Evolutionary conservation across 306 rosid genomes (phyloP).

Genomic region (Sicyos edulis): DNA sequence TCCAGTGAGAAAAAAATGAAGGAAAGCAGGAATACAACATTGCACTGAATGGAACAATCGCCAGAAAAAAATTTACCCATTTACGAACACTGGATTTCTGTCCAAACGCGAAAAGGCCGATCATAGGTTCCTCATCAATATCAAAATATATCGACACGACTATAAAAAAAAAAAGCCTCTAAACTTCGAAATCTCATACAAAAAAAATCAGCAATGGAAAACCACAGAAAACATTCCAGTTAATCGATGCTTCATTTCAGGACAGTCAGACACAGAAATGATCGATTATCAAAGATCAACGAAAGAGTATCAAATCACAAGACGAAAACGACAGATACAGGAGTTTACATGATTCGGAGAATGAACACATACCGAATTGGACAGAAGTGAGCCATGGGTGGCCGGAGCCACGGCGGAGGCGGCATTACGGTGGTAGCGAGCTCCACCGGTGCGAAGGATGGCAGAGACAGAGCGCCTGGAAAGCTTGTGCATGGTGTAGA

Average conservation of each 20-base stretch:
- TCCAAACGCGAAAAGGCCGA: neutral
- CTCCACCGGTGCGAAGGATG: constrained; percentile 46
- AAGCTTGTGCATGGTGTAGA: constrained; percentile 55
- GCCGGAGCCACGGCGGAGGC: constrained; percentile 40
- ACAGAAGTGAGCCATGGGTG: constrained; percentile 29
- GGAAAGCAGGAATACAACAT: neutral
- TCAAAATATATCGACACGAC: neutral
- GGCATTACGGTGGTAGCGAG: constrained; percentile 28
- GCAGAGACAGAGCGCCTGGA: constrained; percentile 58
- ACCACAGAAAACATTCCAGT: neutral
- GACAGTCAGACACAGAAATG: neutral
- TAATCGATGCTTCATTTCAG: neutral
- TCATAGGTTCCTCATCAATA: neutral
- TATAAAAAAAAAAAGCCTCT: neutral
- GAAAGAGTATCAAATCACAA: neutral
- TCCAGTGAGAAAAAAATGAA: no score
- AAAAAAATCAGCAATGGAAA: neutral
- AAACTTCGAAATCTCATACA: no score
- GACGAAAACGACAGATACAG: constrained; percentile 23
- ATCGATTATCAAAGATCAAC: neutral
- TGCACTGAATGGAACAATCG: neutral
- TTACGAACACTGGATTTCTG: neutral
- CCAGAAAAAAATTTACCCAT: no score
- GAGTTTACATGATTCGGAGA: no score
- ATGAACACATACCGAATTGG: constrained; percentile 24